A percentile compares a stretch with the other conserved stretches of the same genome.
Conservation (phyloP, 306 rosid species). For the Aeschynomene evenia region DNA sequence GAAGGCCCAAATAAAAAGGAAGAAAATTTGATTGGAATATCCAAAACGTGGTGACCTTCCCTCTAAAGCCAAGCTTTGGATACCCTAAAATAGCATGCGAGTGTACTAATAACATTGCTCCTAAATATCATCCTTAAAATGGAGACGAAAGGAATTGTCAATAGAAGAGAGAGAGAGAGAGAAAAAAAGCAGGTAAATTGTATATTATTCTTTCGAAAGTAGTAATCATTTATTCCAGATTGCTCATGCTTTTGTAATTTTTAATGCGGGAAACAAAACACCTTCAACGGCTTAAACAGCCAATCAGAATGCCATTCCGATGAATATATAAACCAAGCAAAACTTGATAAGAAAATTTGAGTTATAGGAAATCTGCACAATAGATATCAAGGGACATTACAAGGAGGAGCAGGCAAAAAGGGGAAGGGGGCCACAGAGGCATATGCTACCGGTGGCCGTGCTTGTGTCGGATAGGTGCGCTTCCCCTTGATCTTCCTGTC, state of each 20-base stretch:
- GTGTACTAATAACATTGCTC: neutral
- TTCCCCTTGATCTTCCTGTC: constrained; percentile 24
- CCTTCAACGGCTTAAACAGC: constrained; percentile 3
- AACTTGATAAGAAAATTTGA: constrained; percentile 12
- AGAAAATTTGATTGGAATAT: too few relatives aligned
- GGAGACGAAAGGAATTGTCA: neutral
- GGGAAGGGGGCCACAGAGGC: constrained; percentile 91
- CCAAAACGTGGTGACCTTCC: too few relatives aligned
- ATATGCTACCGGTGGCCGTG: constrained; percentile 75
- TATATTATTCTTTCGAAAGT: neutral
- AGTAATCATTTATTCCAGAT: constrained; percentile 23
- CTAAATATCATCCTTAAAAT: neutral
- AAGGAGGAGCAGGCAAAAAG: constrained; percentile 80
- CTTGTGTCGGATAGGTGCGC: constrained; percentile 19
- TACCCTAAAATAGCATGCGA: too few relatives aligned
- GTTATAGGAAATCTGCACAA: constrained; percentile 13
- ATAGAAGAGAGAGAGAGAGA: neutral
- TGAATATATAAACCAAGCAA: constrained; percentile 15
- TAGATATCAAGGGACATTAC: constrained; percentile 39
- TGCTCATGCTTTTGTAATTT: constrained; percentile 9
- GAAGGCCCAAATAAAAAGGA: too few relatives aligned
- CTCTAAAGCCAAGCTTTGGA: too few relatives aligned
- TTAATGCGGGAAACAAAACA: constrained; percentile 13
- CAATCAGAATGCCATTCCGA: constrained; percentile 23
- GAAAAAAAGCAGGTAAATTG: neutral